A percentile compares a stretch with the other conserved stretches of the same genome.
Evolutionary conservation across 2,329 filamentous ascomycete species (phyloP).

Genomic region (Xylaria sp.): DNA sequence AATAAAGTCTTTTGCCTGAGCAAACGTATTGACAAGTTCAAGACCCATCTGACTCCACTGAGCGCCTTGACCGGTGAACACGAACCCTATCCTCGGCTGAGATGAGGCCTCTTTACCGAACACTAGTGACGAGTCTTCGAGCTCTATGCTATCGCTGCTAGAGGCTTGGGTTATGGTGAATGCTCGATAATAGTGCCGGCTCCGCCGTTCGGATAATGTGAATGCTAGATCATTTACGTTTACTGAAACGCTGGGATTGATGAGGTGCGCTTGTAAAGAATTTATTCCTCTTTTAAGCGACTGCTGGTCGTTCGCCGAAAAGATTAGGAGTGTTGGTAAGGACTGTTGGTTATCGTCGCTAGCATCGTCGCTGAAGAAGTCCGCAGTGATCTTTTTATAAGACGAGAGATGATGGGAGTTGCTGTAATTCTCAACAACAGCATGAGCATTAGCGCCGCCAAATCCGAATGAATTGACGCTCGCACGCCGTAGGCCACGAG

Average conservation of each 20-base stretch:
- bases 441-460: constrained; percentile 52
- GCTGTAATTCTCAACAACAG: constrained; percentile 40
- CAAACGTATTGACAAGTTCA: constrained; percentile 29
- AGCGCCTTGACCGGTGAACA: constrained; percentile 45
- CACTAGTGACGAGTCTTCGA: background rate
- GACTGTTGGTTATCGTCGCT: constrained; percentile 41
- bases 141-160: constrained; percentile 14
- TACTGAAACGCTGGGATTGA: constrained; percentile 43
- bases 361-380: constrained; percentile 33
- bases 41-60: constrained; percentile 44
- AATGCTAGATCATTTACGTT: constrained; percentile 44
- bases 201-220: constrained; percentile 45
- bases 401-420: constrained; percentile 20
- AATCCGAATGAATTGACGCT: constrained; percentile 52
- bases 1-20: constrained; percentile 15
- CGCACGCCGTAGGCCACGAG: constrained; percentile 37
- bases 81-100: constrained; percentile 31
- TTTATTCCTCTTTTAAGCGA: constrained; percentile 42
- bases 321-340: constrained; percentile 24
- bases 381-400: constrained; percentile 19
- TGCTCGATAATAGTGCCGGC: constrained; percentile 37
- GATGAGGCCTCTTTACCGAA: constrained; percentile 11
- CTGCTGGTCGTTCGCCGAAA: constrained; percentile 44
- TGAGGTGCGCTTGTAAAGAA: constrained; percentile 41
- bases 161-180: constrained; percentile 37